Percentiles rank a stretch among this genome's conserved stretches.
Conservation (phyloP, 2,329 filamentous ascomycete species). For the Talaromyces amestolkiae region DNA sequence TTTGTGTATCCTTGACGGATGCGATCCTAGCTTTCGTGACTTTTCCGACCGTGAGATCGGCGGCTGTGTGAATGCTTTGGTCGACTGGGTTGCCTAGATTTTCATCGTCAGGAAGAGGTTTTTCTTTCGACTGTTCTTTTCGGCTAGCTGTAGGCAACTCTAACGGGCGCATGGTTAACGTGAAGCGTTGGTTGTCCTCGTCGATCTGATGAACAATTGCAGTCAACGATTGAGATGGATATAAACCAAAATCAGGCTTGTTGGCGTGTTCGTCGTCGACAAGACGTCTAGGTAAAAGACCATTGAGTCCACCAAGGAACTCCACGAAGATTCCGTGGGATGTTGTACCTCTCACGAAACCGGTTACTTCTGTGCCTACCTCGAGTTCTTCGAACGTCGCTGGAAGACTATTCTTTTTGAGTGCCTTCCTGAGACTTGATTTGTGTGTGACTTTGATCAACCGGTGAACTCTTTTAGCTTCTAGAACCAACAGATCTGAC, state of each 20-base stretch:
- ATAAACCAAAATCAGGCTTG: conserved; percentile 73
- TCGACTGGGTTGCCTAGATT: conserved; percentile 62
- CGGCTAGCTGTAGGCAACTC: conserved; percentile 51
- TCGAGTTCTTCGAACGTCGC: conserved; percentile 68
- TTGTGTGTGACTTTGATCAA: conserved; percentile 79
- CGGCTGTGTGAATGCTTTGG: conserved; percentile 59
- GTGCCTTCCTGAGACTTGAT: conserved; percentile 73
- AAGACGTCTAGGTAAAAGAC: conserved; percentile 75
- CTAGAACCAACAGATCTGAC: conserved; percentile 77
- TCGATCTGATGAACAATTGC: conserved; percentile 73
- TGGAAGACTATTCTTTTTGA: conserved; percentile 70
- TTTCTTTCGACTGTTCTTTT: conserved; percentile 22
- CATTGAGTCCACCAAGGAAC: conserved; percentile 74
- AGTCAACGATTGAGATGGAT: conserved; percentile 71
- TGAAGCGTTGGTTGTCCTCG: conserved; percentile 65
- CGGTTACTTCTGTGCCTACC: conserved; percentile 66
- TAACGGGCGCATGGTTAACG: conserved; percentile 56
- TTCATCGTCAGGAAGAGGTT: conserved; percentile 22
- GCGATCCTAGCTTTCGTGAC: conserved; percentile 72
- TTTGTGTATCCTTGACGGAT: conserved; percentile 85
- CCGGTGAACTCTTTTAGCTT: conserved; percentile 75
- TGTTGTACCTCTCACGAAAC: conserved; percentile 83
- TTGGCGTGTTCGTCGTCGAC: conserved; percentile 67
- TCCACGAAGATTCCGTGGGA: conserved; percentile 81
- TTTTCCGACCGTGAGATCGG: conserved; percentile 71